Base-by-base conservation (phyloP, 192 early-diverging fungal genomes). In the Coemansia asiatica region DNA sequence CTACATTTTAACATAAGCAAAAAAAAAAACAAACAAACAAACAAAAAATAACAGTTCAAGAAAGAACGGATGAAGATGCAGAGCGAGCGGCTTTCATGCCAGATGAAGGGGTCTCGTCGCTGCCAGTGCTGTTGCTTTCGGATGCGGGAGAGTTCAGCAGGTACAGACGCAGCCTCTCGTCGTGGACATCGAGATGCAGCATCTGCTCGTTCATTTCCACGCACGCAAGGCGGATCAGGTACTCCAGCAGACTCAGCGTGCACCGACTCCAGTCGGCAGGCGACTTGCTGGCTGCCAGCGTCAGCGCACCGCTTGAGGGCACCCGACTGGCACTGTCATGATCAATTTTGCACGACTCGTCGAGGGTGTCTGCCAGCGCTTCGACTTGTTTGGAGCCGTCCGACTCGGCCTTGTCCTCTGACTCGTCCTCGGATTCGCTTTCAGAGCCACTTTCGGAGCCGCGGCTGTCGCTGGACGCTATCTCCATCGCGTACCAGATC, bases 151-250 rank as follows among this genome's bases (percentile, higher is more conserved):
- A 40, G 26, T 55, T 50, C 23, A 64, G 44, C 68, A 88, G 47
- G 51, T 84, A 92, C 49, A 88, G 63, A 36, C 83, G 73, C 29
- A 92, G 74, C 54, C 87, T 85, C 56, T 90, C 90, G 71, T 92
- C 90, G 6, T 83, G 69, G 4, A 87, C 79, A 23, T 89, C 82
- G 2, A 89, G 65, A 73, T 91, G 88, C 49, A 83, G 74, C 50
- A 65, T 68, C 48, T 90, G 86, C 62, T 92, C 90, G 29, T 83
- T 66, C 28, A 81, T 74, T 69, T 91, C 90, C 12, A 92, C 66
- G 13, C 85, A 72, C 1, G 85, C 83, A 29, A 91, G 75, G 35
- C 87, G 82, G 4, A 92, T 67, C 18, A 85, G 64, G 61, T 86
- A 87, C 67, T 92, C 90, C 8, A 92, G 71, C 19, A 89, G 64